These are phyloP conservation scores for Talaromyces borbonicus DNA, from an alignment of 495 filamentous ascomycete genomes.

Conservation along the genomic window DNA sequence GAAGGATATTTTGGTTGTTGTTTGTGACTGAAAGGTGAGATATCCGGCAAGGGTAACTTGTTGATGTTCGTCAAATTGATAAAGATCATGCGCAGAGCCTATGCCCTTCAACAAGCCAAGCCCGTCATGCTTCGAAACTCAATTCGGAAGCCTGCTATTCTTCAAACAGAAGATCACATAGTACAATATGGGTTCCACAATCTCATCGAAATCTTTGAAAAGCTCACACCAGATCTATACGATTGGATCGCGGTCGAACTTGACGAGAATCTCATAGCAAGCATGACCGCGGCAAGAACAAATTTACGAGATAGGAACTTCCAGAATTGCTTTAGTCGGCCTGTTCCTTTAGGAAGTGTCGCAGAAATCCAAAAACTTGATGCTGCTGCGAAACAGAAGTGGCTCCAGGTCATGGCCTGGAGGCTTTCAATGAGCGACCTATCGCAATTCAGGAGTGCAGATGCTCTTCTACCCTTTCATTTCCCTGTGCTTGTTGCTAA, in stretches of 20 bases:
- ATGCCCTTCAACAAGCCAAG: conserved; percentile 43
- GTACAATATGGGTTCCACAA: conserved; percentile 43
- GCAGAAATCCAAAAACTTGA: conserved; percentile 51
- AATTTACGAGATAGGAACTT: neutral
- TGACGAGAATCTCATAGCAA: conserved; percentile 26
- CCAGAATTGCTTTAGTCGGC: conserved; percentile 19
- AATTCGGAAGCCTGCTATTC: conserved; percentile 35
- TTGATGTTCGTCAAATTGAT: conserved; percentile 15
- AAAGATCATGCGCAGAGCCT: conserved; percentile 21
- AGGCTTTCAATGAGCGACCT: conserved; percentile 46
- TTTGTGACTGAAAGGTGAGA: conserved; percentile 51
- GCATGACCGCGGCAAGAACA: conserved; percentile 18
- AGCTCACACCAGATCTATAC: conserved; percentile 31
- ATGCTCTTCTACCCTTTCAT: conserved; percentile 45
- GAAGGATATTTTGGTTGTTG: conserved; percentile 54
- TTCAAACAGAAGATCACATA: conserved; percentile 37
- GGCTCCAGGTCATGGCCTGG: conserved; percentile 54
- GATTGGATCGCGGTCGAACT: conserved; percentile 35
- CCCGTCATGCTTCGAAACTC: conserved; percentile 44
- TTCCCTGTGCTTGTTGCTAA: conserved; percentile 49
- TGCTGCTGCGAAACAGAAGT: conserved; percentile 51
- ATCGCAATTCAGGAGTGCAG: conserved; percentile 35
- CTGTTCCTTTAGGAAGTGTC: conserved; percentile 34
- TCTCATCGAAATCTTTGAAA: conserved; percentile 43
- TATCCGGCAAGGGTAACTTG: neutral